These are phyloP conservation scores for Botrytis paeoniae DNA, from an alignment of 2,329 filamentous ascomycete species.

Conservation along the genomic window DNA sequence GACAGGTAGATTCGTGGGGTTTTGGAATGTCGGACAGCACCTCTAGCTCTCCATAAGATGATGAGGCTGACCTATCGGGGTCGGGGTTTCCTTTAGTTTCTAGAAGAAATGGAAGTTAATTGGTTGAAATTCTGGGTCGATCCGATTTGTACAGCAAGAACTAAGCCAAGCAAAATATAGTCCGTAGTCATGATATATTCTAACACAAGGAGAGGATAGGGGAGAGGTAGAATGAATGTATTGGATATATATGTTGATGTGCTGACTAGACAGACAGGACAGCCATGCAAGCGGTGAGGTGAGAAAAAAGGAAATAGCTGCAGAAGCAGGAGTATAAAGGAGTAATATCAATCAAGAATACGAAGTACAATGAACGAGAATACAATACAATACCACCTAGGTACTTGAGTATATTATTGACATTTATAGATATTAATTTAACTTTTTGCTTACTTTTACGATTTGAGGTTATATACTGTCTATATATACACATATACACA, in stretches of 20 bases:
- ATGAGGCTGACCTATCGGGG: constrained; percentile 16
- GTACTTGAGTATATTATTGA: neutral
- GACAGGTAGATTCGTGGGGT: constrained; percentile 17
- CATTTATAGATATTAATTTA: neutral
- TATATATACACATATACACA: too few species aligned
- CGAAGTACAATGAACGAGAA: neutral
- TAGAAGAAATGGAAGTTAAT: neutral
- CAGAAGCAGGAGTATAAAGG: neutral
- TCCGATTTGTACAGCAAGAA: constrained; percentile 12
- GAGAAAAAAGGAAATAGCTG: neutral
- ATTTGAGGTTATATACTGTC: neutral
- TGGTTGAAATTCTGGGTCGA: neutral
- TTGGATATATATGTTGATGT: neutral
- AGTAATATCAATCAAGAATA: neutral
- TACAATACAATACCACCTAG: too few species aligned
- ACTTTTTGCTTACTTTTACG: neutral
- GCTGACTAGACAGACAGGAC: neutral
- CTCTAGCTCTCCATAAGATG: constrained; percentile 6
- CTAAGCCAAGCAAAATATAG: neutral
- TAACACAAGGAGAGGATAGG: neutral
- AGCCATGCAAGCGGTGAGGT: neutral
- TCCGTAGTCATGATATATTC: neutral
- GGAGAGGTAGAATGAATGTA: neutral
- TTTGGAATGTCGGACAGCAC: constrained; percentile 15
- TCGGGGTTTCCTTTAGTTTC: neutral